Base-by-base conservation (phyloP, 2,329 filamentous ascomycete genomes). In the Albifimbria verrucaria region DNA sequence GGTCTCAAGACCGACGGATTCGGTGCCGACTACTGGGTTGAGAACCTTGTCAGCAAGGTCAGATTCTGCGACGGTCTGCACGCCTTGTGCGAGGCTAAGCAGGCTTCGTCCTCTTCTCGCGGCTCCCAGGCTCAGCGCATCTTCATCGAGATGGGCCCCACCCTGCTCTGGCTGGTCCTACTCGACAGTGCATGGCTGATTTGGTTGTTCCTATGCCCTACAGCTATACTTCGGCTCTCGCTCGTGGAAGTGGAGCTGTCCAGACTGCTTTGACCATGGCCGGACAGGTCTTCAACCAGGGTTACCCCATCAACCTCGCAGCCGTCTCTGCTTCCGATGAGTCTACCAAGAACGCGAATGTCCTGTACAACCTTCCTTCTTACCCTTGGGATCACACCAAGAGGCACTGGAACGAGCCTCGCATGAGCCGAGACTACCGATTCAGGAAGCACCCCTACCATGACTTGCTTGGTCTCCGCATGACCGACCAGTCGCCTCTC, bases 371-470 rank as follows among this genome's bases (percentile, higher is more conserved):
- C 52, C 59, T 75, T 20, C 72, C 72, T 0, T 53, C 62, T 0
- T 75, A 75, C 50, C 60, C 64, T 3, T 76, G 69, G 68, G 65
- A 71, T 32, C 70, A 75, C 52, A 56, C 56, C 28, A 63, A 61
- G 10, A 60, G 48, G 28, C 66, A 69, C 54, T 74, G 69, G 65
- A 43, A 58, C 26, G 65, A 69, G 57, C 62, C 65, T 2, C 65
- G 66, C 4, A 50, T 65, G 4, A 66, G 64, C 43, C 51, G 57
- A 7, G 62, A 66, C 18, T 62, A 67, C 51, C 62, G 68, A 7
- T 57, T 66, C 48, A 62, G 68, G 7, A 57, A 57, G 44, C 63
- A 67, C 47, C 59, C 66, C 0, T 62, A 68, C 0, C 69, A 74
- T 41, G 73, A 77, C 52, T 59, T 78, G 1, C 58, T 77, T 3